phyloP scores from a whole-genome alignment of 768 basidiomycete genomes.

The Tylopilus sp. region DNA sequence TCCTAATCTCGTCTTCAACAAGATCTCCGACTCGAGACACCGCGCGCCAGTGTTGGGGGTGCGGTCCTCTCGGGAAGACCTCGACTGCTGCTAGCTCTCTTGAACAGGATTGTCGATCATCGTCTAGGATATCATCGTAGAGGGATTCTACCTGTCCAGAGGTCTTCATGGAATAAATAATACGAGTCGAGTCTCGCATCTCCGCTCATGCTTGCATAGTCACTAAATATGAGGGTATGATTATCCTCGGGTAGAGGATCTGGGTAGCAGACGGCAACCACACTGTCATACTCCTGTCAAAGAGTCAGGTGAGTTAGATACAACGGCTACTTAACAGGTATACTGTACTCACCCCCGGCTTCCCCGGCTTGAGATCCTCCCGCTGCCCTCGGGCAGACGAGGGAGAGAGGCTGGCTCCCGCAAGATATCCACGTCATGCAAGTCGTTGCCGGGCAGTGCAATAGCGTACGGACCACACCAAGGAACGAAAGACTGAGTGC shows the following conservation, averaged over 20 bases:
- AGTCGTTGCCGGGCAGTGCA: constrained; percentile 40
- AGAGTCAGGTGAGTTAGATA: not conserved
- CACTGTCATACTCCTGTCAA: constrained; percentile 34
- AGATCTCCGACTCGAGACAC: constrained; percentile 40
- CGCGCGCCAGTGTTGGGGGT: constrained; percentile 79
- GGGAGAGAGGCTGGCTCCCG: constrained; percentile 19
- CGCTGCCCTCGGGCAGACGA: constrained; percentile 33
- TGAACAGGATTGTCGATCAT: constrained; percentile 3
- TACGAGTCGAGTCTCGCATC: constrained; percentile 52
- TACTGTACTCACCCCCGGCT: constrained; percentile 34
- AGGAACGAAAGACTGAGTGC: constrained; percentile 3
- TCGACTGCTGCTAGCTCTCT: constrained; percentile 64
- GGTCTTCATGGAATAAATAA: constrained; percentile 55
- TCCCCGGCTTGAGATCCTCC: constrained; percentile 24
- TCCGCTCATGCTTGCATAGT: constrained; percentile 43
- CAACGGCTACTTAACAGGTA: not conserved
- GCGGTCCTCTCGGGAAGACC: constrained; percentile 76
- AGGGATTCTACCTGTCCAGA: constrained; percentile 44
- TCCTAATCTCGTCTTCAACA: constrained; percentile 35
- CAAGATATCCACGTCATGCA: constrained; percentile 19
- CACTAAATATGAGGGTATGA: constrained; percentile 47
- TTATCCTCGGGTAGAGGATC: constrained; percentile 63
- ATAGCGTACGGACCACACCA: constrained; percentile 42
- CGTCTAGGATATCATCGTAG: not conserved
- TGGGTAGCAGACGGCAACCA: constrained; percentile 56